Evolutionary conservation across 2,329 filamentous ascomycete genomes (phyloP), one percentile per base, ranked within the genome.

Genomic region (Grosmannia clavigera): DNA sequence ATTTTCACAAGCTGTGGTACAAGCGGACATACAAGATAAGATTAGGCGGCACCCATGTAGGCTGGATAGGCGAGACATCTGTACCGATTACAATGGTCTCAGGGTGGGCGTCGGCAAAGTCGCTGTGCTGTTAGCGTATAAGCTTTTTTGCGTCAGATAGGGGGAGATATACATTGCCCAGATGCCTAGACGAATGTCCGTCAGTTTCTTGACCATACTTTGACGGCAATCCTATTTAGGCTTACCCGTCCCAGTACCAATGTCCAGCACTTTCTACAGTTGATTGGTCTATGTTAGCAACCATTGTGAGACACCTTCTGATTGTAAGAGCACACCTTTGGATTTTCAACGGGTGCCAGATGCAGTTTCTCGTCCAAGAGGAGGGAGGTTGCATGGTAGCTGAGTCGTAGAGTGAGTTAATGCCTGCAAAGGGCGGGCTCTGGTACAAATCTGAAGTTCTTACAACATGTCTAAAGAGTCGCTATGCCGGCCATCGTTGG

Each of bases 21-120:
- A 22, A 46, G 16, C 9, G 11, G 9, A 9, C 31, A 3, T 38
- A 54, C 52, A 54, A 54, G 3, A 5, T 5, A 14, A 54, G 16
- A 38, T 86, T 87, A 3, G 54, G 54, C 11, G 54, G 54, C 10
- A 55, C 54, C 33, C 33, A 55, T 19, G 11, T 5, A 9, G 54
- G 54, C 54, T 55, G 54, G n/a, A 55, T 55, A 16, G 54, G 54
- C 31, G 54, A 55, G 3, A 55, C 10, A 40, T 55, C 54, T 10
- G 35, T 43, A 11, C 54, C 54, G 5, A 38, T 55, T 3, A 55
- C 54, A 3, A 3, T 16, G 22, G 35, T 3, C 0, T 40, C 9
- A 3, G 54, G 54, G 5, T 40, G 3, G 10, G 11, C 35, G 14
- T 55, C 54, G 3, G 19, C 54, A 43, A 55, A 40, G 22, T 55